A percentile compares a stretch with the other conserved stretches of the same genome.
Conservation (phyloP, 1,284 basidiomycete genomes). For the Cutaneotrichosporon cutaneum region DNA sequence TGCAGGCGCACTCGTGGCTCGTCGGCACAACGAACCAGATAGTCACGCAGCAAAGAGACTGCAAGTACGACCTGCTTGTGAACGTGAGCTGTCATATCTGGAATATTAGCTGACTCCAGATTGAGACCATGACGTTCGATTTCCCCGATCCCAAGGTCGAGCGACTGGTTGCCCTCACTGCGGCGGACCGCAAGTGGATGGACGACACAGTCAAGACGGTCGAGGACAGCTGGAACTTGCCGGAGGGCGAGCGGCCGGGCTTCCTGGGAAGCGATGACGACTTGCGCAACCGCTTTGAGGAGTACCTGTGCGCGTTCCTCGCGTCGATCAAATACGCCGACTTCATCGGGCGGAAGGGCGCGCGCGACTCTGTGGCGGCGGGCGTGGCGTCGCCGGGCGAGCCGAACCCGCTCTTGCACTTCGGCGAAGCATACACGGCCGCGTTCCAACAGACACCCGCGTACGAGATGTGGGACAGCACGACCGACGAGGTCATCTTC, state of each 20-base stretch:
- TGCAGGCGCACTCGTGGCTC: constrained; percentile 78
- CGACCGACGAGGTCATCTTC: constrained; percentile 83
- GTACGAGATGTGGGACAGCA: constrained; percentile 79
- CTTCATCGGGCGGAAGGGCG: constrained; percentile 56
- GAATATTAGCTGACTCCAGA: constrained; percentile 55
- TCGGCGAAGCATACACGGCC: constrained; percentile 76
- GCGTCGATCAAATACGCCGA: constrained; percentile 82
- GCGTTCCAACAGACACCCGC: constrained; percentile 81
- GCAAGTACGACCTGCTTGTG: constrained; percentile 76
- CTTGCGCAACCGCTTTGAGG: constrained; percentile 70
- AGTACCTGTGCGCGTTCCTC: constrained; percentile 54
- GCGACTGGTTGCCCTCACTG: constrained; percentile 72
- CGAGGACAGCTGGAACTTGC: constrained; percentile 68
- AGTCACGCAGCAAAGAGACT: constrained; percentile 87
- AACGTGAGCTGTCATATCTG: constrained; percentile 61
- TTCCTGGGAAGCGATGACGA: constrained; percentile 94
- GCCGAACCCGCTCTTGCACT: constrained; percentile 61
- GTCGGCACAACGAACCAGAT: constrained; percentile 90
- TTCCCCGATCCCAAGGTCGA: constrained; percentile 80
- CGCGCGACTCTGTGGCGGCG: neutral
- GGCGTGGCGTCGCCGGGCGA: constrained; percentile 16
- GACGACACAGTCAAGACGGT: constrained; percentile 74
- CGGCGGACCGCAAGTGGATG: constrained; percentile 97
- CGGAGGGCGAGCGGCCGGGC: constrained; percentile 36
- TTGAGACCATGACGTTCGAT: constrained; percentile 78